Base-by-base conservation (phyloP, 2,329 filamentous ascomycete species). In the Fusarium longipes region DNA sequence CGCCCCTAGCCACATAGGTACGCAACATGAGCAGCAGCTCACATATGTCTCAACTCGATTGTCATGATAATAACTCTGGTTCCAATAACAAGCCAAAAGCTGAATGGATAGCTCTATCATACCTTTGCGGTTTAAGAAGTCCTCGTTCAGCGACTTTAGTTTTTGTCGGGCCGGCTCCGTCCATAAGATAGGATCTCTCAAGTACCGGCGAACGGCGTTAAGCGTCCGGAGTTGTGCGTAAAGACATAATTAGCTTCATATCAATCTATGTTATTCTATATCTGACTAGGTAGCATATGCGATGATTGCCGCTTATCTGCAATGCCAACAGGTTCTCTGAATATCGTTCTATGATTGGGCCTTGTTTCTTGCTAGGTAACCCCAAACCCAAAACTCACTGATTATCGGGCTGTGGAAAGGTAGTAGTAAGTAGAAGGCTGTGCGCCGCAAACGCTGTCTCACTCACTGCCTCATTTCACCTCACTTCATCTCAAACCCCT, bases 161-260 rank as follows among this genome's bases (percentile, higher is more conserved):
- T 15, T 27, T 30, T 29, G 11, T 33, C 11, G 22, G 61, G 45
- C 53, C 61, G 45, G 58, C 59, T 51, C 61, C 52, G 59, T 52
- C 61, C 44, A 33, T 20, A 8, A 39, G 45, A 52, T 38, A 64
- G 52, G 30, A 29, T 40, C 33, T 43, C 20, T 48, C 11, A 18
- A 40, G 35, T 36, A 40, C 33, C 61, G 59, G 61, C 25, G 52
- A 47, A 43, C 61, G 61, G 61, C 61, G 61, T 64, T n/a, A 27
- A 52, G 61, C 61, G 61, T 52, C 33, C 44, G 61, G 61, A 59
- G 45, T 36, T 57, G 17, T 10, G 53, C 59, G 61, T 42, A 43
- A 11, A 49, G 36, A 42, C 47, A 14, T 27, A 38, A 10, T 14
- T 33, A 27, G 22, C 27, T 38, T 47, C 8, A n/a, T 47, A 24